phyloP scores from a whole-genome alignment of 2,329 filamentous ascomycete genomes.

The Alternaria alternata region DNA sequence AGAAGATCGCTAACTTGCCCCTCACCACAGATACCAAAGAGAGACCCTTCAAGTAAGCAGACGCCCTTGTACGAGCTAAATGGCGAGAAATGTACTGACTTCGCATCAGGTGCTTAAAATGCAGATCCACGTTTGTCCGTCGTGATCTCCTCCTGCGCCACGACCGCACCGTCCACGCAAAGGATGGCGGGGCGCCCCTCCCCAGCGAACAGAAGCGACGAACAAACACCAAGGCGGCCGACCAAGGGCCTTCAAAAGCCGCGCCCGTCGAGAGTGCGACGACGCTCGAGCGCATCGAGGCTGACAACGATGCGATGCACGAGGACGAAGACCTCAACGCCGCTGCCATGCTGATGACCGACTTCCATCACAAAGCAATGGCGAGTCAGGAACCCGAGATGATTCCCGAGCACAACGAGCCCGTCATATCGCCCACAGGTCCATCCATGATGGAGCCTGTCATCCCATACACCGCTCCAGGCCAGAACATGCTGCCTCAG shows the following conservation, averaged over 20 bases:
- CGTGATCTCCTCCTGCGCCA: constrained; percentile 95
- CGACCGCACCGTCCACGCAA: constrained; percentile 97
- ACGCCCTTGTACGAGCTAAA: no score
- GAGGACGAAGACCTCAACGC: constrained; percentile 98
- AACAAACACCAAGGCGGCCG: constrained; percentile 68
- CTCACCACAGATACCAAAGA: constrained; percentile 87
- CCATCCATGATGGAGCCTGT: constrained; percentile 78
- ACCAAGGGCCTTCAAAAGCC: constrained; percentile 70
- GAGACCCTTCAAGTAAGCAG: constrained; percentile 84
- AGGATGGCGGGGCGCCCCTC: constrained; percentile 92
- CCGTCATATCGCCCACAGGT: constrained; percentile 76
- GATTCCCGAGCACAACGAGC: constrained; percentile 63
- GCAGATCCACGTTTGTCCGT: constrained; percentile 96
- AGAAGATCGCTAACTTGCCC: constrained; percentile 46
- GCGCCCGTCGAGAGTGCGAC: constrained; percentile 85
- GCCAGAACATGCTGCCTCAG: constrained; percentile 81
- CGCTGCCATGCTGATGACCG: constrained; percentile 97
- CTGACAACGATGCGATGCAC: constrained; percentile 79
- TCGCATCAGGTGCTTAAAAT: constrained; percentile 73
- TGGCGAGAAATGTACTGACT: not conserved
- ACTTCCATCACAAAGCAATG: constrained; percentile 96
- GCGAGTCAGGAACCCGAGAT: constrained; percentile 70
- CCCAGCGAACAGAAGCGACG: constrained; percentile 94
- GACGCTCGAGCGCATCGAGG: constrained; percentile 90
- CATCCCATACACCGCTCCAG: constrained; percentile 72